These are phyloP conservation scores for Diplocarpon rosae DNA, from an alignment of 2,329 filamentous ascomycete genomes.

Conservation along the genomic window DNA sequence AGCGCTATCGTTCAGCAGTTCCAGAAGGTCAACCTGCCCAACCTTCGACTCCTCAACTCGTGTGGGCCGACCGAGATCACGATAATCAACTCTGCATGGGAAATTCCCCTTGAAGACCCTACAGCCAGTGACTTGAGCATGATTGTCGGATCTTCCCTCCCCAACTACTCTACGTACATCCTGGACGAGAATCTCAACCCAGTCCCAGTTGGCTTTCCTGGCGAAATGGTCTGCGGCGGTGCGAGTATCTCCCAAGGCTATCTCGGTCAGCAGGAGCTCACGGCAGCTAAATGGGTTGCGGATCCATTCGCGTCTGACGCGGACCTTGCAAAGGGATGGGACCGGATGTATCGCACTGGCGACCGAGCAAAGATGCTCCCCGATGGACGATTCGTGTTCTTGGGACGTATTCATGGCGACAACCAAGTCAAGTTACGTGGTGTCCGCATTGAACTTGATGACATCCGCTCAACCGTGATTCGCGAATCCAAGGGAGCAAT, in stretches of 20 bases:
- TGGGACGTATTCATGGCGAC: slow-evolving; percentile 27
- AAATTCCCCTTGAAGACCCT: slow-evolving; percentile 8
- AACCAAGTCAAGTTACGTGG: slow-evolving; percentile 30
- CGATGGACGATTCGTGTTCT: slow-evolving; percentile 24
- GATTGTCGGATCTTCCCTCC: slow-evolving; percentile 3
- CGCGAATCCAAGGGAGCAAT: slow-evolving; percentile 4
- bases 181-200: slow-evolving; percentile 30
- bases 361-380: slow-evolving; percentile 29
- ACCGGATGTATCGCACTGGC: slow-evolving; percentile 25
- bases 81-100: slow-evolving; percentile 6
- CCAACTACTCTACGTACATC: slow-evolving; percentile 28
- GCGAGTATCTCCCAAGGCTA: slow-evolving; percentile 30
- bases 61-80: slow-evolving; percentile 20
- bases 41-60: slow-evolving; percentile 11
- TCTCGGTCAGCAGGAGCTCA: slow-evolving; percentile 20
- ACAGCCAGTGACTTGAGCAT: slow-evolving; percentile 8
- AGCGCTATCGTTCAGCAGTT: slow-evolving; percentile 14
- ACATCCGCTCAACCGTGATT: slow-evolving; percentile 25
- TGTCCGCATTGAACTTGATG: slow-evolving; percentile 32
- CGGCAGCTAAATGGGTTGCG: not conserved
- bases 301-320: slow-evolving; percentile 4
- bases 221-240: slow-evolving; percentile 34
- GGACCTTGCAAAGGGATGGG: slow-evolving; percentile 2
- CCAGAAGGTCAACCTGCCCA: slow-evolving; percentile 10
- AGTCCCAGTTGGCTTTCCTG: slow-evolving; percentile 31